Evolutionary conservation across 768 basidiomycete genomes (phyloP).

Genomic region (Boletus edulis): DNA sequence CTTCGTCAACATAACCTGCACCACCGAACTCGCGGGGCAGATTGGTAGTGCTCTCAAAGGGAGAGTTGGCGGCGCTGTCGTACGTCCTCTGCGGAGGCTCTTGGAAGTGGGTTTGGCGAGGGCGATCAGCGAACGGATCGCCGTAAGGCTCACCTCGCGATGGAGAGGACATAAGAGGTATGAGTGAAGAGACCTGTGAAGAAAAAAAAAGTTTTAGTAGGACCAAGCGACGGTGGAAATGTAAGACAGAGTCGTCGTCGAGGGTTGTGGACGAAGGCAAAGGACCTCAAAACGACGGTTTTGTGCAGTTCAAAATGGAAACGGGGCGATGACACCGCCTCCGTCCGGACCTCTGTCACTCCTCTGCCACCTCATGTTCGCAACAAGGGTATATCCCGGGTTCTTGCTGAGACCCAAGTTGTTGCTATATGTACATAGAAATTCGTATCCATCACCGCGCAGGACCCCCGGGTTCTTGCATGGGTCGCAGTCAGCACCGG

Average conservation of each 20-base stretch:
- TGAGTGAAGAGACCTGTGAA: constrained; percentile 4
- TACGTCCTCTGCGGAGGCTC: constrained; percentile 51
- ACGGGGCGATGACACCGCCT: constrained; percentile 33
- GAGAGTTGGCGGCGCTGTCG: constrained; percentile 37
- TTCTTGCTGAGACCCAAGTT: no score
- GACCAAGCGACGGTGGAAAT: constrained; percentile 6
- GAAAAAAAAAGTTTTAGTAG: constrained; percentile 7
- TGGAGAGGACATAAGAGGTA: constrained; percentile 25
- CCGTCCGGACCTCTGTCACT: constrained; percentile 30
- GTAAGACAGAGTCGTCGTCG: constrained; percentile 8
- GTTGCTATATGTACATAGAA: no score
- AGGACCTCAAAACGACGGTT: constrained; percentile 19
- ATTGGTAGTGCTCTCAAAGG: constrained; percentile 57
- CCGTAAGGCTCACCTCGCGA: constrained; percentile 37
- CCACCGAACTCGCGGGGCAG: constrained; percentile 53
- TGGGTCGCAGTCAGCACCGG: constrained; percentile 4
- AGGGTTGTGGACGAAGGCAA: constrained; percentile 22
- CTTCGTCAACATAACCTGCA: constrained; percentile 56
- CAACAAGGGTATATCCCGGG: not conserved
- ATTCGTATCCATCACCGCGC: no score
- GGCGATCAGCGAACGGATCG: constrained; percentile 75
- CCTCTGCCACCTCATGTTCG: constrained; percentile 7
- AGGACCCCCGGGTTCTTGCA: not conserved
- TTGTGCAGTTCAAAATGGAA: constrained; percentile 26
- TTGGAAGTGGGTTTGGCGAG: constrained; percentile 56